These are phyloP conservation scores for Aspergillus funiculosus DNA, from an alignment of 495 filamentous ascomycete genomes.

Conservation along the genomic window DNA sequence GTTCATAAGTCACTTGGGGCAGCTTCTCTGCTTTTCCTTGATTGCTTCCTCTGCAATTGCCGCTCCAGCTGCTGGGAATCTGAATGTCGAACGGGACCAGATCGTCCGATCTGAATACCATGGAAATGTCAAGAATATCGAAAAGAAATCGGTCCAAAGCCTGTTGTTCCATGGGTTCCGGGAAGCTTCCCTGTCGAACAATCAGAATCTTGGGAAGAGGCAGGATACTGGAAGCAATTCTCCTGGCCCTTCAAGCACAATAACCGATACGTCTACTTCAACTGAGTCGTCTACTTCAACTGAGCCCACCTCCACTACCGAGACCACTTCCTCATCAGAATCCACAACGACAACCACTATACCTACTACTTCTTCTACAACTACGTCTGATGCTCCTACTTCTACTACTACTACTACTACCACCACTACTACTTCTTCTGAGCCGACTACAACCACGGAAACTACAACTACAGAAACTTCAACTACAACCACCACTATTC, in stretches of 20 bases:
- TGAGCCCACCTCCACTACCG: background rate
- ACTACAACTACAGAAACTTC: conserved; percentile 3
- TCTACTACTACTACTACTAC: background rate
- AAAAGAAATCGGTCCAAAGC: conserved; percentile 1
- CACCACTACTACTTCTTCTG: conserved; percentile 1
- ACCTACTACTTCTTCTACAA: background rate
- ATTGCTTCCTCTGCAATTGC: conserved; percentile 25
- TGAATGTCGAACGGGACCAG: background rate
- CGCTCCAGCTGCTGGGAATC: conserved; percentile 14
- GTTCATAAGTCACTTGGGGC: conserved; percentile 19
- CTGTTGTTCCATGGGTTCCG: background rate
- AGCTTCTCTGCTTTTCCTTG: conserved; percentile 24
- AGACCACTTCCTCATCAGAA: background rate
- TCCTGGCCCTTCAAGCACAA: background rate
- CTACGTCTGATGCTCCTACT: background rate
- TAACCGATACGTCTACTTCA: conserved; percentile 5
- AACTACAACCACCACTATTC: background rate
- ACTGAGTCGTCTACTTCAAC: background rate
- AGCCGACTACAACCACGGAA: background rate
- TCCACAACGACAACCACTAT: background rate
- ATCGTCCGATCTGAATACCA: conserved; percentile 9
- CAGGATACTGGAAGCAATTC: conserved; percentile 3
- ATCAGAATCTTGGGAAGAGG: background rate
- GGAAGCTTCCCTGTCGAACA: background rate
- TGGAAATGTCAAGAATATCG: conserved; percentile 14